A percentile compares a stretch with the other conserved stretches of the same genome.
These are phyloP conservation scores for Ottelia alismoides DNA, from an alignment of 106 monocot species.

Conservation along the genomic window DNA sequence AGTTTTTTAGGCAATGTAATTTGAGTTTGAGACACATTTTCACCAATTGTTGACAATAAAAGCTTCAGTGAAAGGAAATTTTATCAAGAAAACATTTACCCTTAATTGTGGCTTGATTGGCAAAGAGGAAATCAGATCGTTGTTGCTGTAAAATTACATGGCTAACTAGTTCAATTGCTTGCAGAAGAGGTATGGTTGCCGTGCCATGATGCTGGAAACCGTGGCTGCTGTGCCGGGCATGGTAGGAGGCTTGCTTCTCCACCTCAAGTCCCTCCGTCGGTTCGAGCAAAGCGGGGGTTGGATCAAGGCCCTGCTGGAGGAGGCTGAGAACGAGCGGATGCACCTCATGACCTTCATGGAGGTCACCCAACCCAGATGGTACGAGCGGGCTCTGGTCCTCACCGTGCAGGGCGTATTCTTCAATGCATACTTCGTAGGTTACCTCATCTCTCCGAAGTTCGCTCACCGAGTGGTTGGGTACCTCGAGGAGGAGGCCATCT, in stretches of 20 bases:
- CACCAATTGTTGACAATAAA: no score
- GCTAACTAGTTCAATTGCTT: not conserved
- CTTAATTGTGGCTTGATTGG: no score
- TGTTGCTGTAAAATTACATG: not conserved
- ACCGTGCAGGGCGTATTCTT: conserved; percentile 31
- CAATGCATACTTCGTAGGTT: conserved; percentile 24
- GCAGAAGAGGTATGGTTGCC: conserved; percentile 18
- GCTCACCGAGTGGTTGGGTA: conserved; percentile 32
- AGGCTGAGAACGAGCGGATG: conserved; percentile 47
- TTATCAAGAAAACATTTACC: no score
- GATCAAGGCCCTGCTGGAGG: conserved; percentile 29
- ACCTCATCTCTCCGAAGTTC: conserved; percentile 30
- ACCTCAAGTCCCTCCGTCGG: conserved; percentile 27
- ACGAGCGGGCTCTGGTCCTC: conserved; percentile 29
- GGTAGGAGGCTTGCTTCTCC: conserved; percentile 41
- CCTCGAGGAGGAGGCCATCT: conserved; percentile 37
- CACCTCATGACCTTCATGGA: conserved; percentile 44
- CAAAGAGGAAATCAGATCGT: not conserved
- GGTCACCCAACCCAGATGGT: conserved; percentile 26
- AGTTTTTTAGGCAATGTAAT: no score
- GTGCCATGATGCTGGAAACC: conserved; percentile 63
- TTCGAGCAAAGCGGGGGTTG: conserved; percentile 39
- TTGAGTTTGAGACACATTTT: no score
- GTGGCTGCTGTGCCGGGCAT: conserved; percentile 65
- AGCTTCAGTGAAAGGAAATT: no score